phyloP scores from a whole-genome alignment of 768 basidiomycete species.

The Termitomyces heimii region DNA sequence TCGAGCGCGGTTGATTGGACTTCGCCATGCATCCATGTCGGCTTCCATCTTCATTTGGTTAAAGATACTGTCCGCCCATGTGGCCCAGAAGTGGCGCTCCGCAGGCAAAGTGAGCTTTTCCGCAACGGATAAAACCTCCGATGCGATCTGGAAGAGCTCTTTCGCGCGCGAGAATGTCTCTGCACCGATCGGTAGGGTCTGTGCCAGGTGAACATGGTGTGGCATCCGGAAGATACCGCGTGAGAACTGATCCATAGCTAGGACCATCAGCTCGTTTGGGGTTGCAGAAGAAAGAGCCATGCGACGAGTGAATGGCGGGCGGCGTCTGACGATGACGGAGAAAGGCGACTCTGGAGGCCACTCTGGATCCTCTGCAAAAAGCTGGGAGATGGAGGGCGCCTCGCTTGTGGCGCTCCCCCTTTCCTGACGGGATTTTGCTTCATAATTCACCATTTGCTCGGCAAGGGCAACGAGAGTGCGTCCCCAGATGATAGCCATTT shows the following conservation, averaged over 20 bases:
- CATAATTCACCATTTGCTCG: conserved; percentile 38
- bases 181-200: conserved; percentile 11
- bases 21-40: conserved; percentile 45
- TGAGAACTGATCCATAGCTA: conserved; percentile 66
- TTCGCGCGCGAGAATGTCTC: conserved; percentile 47
- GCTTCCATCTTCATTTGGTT: conserved; percentile 61
- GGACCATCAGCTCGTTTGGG: conserved; percentile 46
- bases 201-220: conserved; percentile 26
- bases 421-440: conserved; percentile 8
- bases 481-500: conserved; percentile 63
- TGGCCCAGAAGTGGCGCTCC: conserved; percentile 51
- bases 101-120: conserved; percentile 43
- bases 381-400: conserved; percentile 9
- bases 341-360: conserved; percentile 53
- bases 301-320: conserved; percentile 45
- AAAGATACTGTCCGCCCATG: conserved; percentile 57
- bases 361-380: conserved; percentile 31
- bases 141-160: conserved; percentile 58
- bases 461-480: conserved; percentile 58
- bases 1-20: conserved; percentile 37
- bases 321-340: conserved; percentile 37
- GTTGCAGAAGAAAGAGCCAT: conserved; percentile 35
- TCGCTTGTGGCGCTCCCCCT: not conserved
- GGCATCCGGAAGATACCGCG: conserved; percentile 72
- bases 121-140: conserved; percentile 53